phyloP scores from a whole-genome alignment of 78 protist genomes.

The Tieghemostelium lacteum region DNA sequence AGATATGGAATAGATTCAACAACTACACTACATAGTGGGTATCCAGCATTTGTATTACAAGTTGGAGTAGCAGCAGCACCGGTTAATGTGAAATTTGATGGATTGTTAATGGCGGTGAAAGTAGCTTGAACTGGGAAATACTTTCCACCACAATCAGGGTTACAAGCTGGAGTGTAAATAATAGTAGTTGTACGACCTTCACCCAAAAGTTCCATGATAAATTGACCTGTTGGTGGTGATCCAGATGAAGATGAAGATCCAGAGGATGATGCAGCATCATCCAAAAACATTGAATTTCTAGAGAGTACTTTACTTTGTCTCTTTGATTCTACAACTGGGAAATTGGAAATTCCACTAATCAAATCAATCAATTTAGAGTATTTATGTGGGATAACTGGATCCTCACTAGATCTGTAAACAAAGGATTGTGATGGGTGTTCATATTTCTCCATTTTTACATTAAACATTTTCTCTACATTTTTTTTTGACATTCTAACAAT shows the following conservation, averaged over 20 bases:
- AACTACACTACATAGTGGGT: background rate
- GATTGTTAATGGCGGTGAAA: background rate
- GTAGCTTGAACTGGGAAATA: conserved; percentile 35
- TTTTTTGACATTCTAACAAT: background rate
- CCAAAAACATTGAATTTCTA: background rate
- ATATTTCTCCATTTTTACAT: background rate
- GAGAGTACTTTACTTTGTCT: background rate
- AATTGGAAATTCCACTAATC: conserved; percentile 56
- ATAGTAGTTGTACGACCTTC: conserved; percentile 17
- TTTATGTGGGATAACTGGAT: conserved; percentile 4
- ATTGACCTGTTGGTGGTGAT: background rate
- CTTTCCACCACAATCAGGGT: conserved; percentile 40
- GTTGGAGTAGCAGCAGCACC: conserved; percentile 10
- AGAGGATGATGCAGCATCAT: background rate
- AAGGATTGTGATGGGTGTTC: background rate
- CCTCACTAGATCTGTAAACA: conserved; percentile 33
- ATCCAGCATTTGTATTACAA: background rate
- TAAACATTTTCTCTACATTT: background rate
- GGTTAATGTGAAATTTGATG: background rate
- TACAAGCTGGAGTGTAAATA: conserved; percentile 24
- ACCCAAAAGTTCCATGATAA: conserved; percentile 26
- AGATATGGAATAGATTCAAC: background rate
- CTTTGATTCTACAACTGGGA: conserved; percentile 60
- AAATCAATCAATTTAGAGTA: conserved; percentile 18
- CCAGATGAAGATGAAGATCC: too few relatives aligned